phyloP scores from a whole-genome alignment of 2,329 filamentous ascomycete genomes.

The Botryotinia narcissicola region DNA sequence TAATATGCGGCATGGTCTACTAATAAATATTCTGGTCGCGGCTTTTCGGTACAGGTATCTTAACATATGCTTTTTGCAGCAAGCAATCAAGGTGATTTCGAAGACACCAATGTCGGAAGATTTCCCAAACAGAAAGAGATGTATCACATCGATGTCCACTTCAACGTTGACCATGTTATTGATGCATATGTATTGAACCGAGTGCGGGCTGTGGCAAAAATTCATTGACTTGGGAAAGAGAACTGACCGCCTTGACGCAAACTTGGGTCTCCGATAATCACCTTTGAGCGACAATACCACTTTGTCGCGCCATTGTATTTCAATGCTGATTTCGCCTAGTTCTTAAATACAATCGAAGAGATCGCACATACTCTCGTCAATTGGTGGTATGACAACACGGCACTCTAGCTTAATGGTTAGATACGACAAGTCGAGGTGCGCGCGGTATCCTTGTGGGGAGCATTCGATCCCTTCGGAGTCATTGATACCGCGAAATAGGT shows the following conservation, averaged over 20 bases:
- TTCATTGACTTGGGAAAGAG: neutral
- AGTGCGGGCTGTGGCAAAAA: neutral
- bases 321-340: neutral
- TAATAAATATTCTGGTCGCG: neutral
- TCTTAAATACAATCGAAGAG: neutral
- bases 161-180: neutral
- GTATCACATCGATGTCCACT: neutral
- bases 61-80: neutral
- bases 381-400: constrained; percentile 2
- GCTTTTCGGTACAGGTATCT: neutral
- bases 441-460: neutral
- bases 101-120: neutral
- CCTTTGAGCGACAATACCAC: neutral
- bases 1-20: neutral
- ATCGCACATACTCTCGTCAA: neutral
- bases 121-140: neutral
- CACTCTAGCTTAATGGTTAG: neutral
- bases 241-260: neutral
- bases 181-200: neutral
- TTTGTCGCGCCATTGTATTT: neutral
- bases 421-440: neutral
- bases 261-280: neutral
- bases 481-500: neutral
- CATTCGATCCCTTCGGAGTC: constrained; percentile 8
- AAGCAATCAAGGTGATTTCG: neutral